phyloP scores from a whole-genome alignment of 139 green algal species.

The Zygnema cylindricum region DNA sequence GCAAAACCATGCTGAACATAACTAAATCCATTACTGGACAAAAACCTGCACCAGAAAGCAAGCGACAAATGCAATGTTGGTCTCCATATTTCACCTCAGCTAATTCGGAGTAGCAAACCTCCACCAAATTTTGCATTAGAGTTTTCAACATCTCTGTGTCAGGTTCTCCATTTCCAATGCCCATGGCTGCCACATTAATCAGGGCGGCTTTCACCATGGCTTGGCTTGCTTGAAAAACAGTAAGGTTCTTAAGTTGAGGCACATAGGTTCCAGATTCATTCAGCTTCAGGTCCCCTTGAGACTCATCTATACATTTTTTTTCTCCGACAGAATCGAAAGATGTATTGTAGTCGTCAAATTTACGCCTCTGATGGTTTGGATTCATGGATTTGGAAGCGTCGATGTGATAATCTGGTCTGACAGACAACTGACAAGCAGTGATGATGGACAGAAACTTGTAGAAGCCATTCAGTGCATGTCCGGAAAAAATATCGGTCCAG shows the following conservation, averaged over 20 bases:
- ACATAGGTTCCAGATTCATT: not conserved
- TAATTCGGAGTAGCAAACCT: not conserved
- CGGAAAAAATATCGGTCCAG: not conserved
- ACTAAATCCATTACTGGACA: no score
- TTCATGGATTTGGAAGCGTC: not conserved
- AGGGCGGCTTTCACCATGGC: not conserved
- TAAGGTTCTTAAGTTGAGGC: not conserved
- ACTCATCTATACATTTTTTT: no score
- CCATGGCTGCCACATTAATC: not conserved
- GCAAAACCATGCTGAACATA: no score
- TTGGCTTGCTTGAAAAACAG: not conserved
- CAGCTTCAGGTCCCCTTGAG: no score
- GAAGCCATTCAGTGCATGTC: not conserved
- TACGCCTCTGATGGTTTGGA: no score
- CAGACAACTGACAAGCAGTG: not conserved
- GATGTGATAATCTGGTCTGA: not conserved
- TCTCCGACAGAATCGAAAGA: no score
- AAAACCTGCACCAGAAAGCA: no score
- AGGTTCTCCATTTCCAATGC: not conserved
- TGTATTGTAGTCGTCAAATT: no score
- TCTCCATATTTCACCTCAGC: not conserved
- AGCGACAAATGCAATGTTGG: no score
- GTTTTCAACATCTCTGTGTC: not conserved
- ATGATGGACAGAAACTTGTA: not conserved
- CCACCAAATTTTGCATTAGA: not conserved